Conservation (phyloP, 768 basidiomycete genomes). For the Pleurotus salmoneostramineus region DNA sequence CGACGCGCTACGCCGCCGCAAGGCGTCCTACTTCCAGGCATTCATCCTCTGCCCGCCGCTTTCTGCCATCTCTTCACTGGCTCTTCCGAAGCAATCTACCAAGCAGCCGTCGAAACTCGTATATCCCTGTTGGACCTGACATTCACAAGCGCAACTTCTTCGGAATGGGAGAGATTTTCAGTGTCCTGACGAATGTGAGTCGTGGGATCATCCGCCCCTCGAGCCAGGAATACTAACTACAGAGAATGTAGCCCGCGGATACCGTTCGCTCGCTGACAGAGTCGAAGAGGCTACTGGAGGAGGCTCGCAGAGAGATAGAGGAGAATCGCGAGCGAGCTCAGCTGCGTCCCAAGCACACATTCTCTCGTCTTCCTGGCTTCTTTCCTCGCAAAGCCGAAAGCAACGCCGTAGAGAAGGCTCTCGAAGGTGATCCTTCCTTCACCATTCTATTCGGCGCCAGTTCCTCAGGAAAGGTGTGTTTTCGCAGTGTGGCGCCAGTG, state of each 20-base stretch:
- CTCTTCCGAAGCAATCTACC: constrained; percentile 74
- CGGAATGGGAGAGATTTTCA: constrained; percentile 75
- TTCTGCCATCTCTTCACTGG: constrained; percentile 55
- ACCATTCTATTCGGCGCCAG: constrained; percentile 80
- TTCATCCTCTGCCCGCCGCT: neutral
- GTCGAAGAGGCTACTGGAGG: constrained; percentile 70
- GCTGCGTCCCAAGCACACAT: constrained; percentile 70
- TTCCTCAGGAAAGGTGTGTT: constrained; percentile 70
- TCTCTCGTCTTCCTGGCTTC: constrained; percentile 73
- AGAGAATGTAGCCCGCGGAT: constrained; percentile 56
- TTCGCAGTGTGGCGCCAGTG: neutral
- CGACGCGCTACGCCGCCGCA: neutral
- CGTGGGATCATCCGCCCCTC: neutral
- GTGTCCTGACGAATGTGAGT: constrained; percentile 71
- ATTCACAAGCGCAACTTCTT: constrained; percentile 71
- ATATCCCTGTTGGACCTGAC: constrained; percentile 43
- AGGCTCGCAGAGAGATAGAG: constrained; percentile 70
- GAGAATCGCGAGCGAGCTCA: constrained; percentile 67
- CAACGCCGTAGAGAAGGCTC: constrained; percentile 56
- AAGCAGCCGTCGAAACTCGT: constrained; percentile 51
- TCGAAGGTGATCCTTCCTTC: constrained; percentile 74
- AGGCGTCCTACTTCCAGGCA: constrained; percentile 4
- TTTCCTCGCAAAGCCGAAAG: constrained; percentile 66
- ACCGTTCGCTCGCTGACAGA: constrained; percentile 79
- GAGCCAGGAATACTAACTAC: constrained; percentile 8